phyloP scores from a whole-genome alignment of 768 basidiomycete species.

The Tylopilus subfusipes region DNA sequence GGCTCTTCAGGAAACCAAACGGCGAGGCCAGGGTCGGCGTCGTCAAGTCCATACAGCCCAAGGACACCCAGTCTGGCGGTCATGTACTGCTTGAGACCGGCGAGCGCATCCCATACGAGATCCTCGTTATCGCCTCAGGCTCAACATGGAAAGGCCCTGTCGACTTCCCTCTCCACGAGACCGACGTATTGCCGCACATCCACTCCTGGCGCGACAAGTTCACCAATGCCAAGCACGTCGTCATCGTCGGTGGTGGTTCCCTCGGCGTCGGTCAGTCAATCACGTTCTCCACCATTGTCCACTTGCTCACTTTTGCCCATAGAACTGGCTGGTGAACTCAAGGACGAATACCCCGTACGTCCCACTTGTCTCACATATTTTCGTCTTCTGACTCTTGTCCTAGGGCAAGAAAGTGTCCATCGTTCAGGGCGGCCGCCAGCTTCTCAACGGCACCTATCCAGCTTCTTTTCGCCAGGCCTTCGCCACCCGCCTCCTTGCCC shows the following conservation, averaged over 20 bases:
- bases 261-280: constrained; percentile 45
- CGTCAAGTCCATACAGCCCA: constrained; percentile 40
- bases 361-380: not conserved
- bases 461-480: constrained; percentile 48
- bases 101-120: constrained; percentile 46
- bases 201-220: constrained; percentile 32
- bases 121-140: constrained; percentile 61
- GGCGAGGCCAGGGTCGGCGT: constrained; percentile 36
- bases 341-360: constrained; percentile 40
- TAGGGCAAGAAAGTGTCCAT: constrained; percentile 51
- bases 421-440: constrained; percentile 50
- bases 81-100: constrained; percentile 50
- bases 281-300: not conserved
- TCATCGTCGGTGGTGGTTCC: constrained; percentile 56
- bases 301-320: not conserved
- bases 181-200: constrained; percentile 30
- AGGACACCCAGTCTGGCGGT: constrained; percentile 34
- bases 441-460: constrained; percentile 57
- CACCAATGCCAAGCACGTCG: constrained; percentile 37
- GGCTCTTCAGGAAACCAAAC: constrained; percentile 44
- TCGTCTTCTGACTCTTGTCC: constrained; percentile 6
- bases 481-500: constrained; percentile 38
- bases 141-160: constrained; percentile 50
- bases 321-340: constrained; percentile 47
- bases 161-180: constrained; percentile 38